phyloP scores from a whole-genome alignment of 2,329 filamentous ascomycete genomes.

The Hypoxylon sp. region DNA sequence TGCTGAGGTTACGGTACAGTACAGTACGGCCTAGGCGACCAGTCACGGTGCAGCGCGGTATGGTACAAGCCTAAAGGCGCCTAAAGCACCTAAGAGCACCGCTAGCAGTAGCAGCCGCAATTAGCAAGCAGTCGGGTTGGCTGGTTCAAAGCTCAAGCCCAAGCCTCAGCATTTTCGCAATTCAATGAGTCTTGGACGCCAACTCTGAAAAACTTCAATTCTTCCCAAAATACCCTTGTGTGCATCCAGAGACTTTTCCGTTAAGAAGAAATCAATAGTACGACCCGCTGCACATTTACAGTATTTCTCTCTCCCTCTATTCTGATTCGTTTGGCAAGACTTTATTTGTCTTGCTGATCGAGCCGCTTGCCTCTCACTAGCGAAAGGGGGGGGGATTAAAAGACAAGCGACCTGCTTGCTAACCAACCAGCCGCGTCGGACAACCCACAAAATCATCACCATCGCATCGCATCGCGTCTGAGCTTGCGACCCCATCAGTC shows the following conservation, averaged over 20 bases:
- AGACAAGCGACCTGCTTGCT: too few relatives aligned
- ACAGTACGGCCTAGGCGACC: not conserved
- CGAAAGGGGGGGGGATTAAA: constrained; percentile 17
- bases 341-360: constrained; percentile 3
- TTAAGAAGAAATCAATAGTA: not conserved
- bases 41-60: too few relatives aligned
- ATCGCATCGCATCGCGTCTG: constrained; percentile 34
- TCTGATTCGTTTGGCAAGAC: not conserved
- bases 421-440: constrained; percentile 24
- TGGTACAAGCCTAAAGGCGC: too few relatives aligned
- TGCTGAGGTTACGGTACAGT: too few relatives aligned
- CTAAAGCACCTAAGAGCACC: too few relatives aligned
- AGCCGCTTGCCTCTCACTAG: not conserved
- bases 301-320: constrained; percentile 1
- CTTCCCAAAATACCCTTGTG: constrained; percentile 23
- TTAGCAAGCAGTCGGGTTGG: too few relatives aligned
- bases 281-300: constrained; percentile 4
- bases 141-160: not conserved
- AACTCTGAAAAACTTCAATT: not conserved
- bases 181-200: not conserved
- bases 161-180: not conserved
- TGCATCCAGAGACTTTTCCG: constrained; percentile 11
- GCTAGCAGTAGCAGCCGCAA: too few relatives aligned
- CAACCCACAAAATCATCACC: constrained; percentile 31
- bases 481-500: constrained; percentile 25